Conservation (phyloP, 2,329 filamentous ascomycete species). For the Clarireedia monteithiana region DNA sequence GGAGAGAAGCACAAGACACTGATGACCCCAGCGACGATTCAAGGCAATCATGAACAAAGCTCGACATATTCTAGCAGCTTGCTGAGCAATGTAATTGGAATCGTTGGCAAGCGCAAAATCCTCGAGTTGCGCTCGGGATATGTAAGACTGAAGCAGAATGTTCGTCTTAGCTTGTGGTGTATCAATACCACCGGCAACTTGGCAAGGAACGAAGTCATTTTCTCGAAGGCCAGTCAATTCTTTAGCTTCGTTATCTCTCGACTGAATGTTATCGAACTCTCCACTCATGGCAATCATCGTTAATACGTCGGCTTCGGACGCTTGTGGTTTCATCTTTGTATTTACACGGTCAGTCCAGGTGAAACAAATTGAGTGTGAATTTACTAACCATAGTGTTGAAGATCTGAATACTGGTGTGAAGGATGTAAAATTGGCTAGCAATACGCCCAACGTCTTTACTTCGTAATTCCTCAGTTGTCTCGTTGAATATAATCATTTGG, state of each 20-base stretch:
- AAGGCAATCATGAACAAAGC: conserved; percentile 96
- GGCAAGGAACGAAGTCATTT: conserved; percentile 57
- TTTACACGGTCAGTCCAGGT: background rate
- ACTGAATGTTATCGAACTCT: conserved; percentile 96
- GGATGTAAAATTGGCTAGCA: conserved; percentile 93
- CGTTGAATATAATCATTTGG: conserved; percentile 99
- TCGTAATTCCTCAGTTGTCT: conserved; percentile 82
- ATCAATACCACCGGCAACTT: conserved; percentile 63
- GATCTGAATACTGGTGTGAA: conserved; percentile 87
- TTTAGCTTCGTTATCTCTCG: conserved; percentile 79
- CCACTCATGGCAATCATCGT: conserved; percentile 97
- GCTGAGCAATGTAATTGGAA: conserved; percentile 90
- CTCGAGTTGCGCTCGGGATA: conserved; percentile 78
- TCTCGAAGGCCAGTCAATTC: conserved; percentile 71
- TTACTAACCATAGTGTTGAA: conserved; percentile 69
- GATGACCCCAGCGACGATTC: conserved; percentile 90
- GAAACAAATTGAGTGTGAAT: background rate
- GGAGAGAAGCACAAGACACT: conserved; percentile 84
- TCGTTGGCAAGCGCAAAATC: conserved; percentile 93
- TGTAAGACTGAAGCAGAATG: conserved; percentile 87
- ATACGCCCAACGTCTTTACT: conserved; percentile 95
- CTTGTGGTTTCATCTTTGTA: conserved; percentile 62
- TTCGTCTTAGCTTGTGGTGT: conserved; percentile 87
- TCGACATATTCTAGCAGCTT: conserved; percentile 87
- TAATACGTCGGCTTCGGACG: conserved; percentile 85